Base-by-base conservation (phyloP, 805 yeast species). In the Candida gorgasii region DNA sequence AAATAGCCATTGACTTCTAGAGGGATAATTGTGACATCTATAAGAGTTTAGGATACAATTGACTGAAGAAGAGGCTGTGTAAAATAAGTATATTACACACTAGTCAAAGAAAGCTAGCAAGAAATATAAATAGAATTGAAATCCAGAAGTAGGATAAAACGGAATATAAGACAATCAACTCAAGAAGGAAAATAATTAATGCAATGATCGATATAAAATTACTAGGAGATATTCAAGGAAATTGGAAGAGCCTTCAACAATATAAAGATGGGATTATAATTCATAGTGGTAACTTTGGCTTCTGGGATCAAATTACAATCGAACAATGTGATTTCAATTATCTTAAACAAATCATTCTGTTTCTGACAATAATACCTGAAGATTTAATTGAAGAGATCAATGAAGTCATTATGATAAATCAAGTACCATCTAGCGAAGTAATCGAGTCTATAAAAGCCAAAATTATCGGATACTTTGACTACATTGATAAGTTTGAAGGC, bases 271-370 rank as follows among this genome's bases (percentile, higher is more conserved):
- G 59, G 24, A 36, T 76, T 16, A 73, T 84, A 19, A 67, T 84
- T 11, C 89, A 84, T 54, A 80, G 88, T 3, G 90, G 92, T n/a
- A 82, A 80, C 46, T 85, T 84, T 65, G 95, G 95, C 9, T 84
- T 86, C 57, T 79, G 85, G 63, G 86, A 84, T 52, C 63, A 63
- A 26, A 75, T 73, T 13, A 76, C 85, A 32, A 70, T 84, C 5
- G 44, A 65, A 60, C 16, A 64, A 68, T 53, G 81, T 79, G 57
- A 82, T 74, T 53, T 78, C 73, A 46, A 50, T 39, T 82, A 78
- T 52, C 61, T 79, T 34, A 75, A 86, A 48, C 86, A 81, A 52
- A 76, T 84, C 23, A 84, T 84, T 9, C 83, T 82, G 44, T 82
- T 81, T 51, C 79, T 82, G 39, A 82, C 84, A 8, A 65, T 82